Conservation (phyloP, 2,329 filamentous ascomycete genomes). For the Epicoccum sorghinum region DNA sequence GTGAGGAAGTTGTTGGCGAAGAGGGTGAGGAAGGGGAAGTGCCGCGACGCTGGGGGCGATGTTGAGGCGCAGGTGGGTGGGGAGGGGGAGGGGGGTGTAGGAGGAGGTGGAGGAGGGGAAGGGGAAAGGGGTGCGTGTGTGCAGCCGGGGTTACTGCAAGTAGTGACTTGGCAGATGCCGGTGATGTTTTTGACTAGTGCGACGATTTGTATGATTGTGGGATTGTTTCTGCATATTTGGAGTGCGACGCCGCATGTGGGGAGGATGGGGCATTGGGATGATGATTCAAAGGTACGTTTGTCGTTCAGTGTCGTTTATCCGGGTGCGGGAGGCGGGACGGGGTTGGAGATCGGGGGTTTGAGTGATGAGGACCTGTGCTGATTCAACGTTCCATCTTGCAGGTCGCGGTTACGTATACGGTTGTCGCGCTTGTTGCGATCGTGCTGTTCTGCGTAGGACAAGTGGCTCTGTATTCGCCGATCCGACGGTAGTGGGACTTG, state of each 20-base stretch:
- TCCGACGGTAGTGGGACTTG: background rate
- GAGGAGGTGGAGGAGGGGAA: background rate
- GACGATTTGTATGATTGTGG: conserved; percentile 45
- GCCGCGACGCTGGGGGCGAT: background rate
- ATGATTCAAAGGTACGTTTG: conserved; percentile 30
- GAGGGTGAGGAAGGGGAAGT: conserved; percentile 19
- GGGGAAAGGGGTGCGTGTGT: conserved; percentile 7
- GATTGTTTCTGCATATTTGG: conserved; percentile 48
- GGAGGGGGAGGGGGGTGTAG: no score
- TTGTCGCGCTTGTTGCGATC: conserved; percentile 22
- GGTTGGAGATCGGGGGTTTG: no score
- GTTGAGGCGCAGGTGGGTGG: background rate
- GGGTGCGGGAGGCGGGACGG: no score
- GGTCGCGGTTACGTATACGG: conserved; percentile 28
- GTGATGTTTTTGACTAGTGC: conserved; percentile 44
- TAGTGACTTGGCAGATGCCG: conserved; percentile 48
- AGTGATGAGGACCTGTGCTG: background rate
- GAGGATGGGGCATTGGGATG: conserved; percentile 33
- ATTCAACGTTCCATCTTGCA: background rate
- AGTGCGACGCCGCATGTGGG: conserved; percentile 32
- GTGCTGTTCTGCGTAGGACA: conserved; percentile 26
- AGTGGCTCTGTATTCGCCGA: conserved; percentile 20
- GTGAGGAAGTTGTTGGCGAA: conserved; percentile 44
- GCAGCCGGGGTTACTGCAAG: conserved; percentile 32
- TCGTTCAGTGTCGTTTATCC: no score